A percentile compares a stretch with the other conserved stretches of the same genome.
These are phyloP conservation scores for Amanita molliuscula DNA, from an alignment of 768 basidiomycete genomes.

Conservation along the genomic window DNA sequence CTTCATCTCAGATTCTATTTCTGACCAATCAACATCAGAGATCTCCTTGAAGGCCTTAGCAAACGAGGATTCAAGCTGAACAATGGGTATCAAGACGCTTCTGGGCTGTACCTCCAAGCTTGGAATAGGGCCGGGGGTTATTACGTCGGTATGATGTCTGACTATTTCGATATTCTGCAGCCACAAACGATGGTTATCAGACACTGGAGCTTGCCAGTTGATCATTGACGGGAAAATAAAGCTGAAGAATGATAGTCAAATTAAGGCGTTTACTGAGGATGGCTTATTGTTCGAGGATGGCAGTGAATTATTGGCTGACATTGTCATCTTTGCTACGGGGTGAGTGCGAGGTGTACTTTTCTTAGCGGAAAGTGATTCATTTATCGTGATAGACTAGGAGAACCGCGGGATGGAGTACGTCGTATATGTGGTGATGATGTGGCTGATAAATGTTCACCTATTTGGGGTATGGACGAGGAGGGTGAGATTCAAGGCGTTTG, in stretches of 20 bases:
- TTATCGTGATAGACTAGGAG: background rate
- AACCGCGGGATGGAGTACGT: too few relatives aligned
- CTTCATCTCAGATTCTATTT: background rate
- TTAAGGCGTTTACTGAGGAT: constrained; percentile 29
- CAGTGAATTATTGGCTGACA: constrained; percentile 32
- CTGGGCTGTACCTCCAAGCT: constrained; percentile 39
- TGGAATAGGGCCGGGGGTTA: constrained; percentile 49
- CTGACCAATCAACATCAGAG: constrained; percentile 10
- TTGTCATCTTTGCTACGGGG: constrained; percentile 25
- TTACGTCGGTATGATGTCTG: constrained; percentile 41
- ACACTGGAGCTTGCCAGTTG: constrained; percentile 48
- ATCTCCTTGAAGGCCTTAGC: constrained; percentile 39
- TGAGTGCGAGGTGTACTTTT: background rate
- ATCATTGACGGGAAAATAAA: constrained; percentile 64
- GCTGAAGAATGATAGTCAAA: constrained; percentile 43
- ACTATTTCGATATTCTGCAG: background rate
- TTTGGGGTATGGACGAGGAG: constrained; percentile 57
- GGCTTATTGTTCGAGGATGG: constrained; percentile 37
- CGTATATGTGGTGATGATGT: constrained; percentile 29
- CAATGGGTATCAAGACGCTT: constrained; percentile 35
- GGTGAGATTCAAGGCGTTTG: constrained; percentile 43
- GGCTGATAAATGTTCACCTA: constrained; percentile 28
- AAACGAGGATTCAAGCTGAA: constrained; percentile 48
- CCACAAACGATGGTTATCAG: constrained; percentile 18
- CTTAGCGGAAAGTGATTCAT: too few relatives aligned